Percentiles rank a stretch among this genome's conserved stretches.
phyloP scores from a whole-genome alignment of 805 yeast genomes.

The Metschnikowia koreensis region DNA sequence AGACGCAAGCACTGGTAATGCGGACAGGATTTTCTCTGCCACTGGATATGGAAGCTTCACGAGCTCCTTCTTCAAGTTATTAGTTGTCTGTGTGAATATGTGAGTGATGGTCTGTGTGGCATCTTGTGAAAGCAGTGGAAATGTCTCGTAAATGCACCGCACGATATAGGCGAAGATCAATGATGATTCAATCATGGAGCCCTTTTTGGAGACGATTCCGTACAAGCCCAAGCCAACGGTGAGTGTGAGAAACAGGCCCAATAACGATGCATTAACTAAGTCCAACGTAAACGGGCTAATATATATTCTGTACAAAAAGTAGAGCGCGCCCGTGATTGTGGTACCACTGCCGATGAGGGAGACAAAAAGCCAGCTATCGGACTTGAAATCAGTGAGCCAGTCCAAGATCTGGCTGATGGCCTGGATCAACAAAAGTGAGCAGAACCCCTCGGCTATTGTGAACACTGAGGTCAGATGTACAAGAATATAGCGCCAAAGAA shows the following conservation, averaged over 20 bases:
- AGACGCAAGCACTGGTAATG: constrained; percentile 47
- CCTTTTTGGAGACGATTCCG: constrained; percentile 80
- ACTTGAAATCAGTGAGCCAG: constrained; percentile 59
- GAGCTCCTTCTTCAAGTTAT: constrained; percentile 32
- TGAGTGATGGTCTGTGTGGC: constrained; percentile 34
- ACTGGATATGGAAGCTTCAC: constrained; percentile 38
- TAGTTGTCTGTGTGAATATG: constrained; percentile 34
- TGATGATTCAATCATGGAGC: constrained; percentile 89
- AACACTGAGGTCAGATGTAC: constrained; percentile 85
- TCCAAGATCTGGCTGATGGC: constrained; percentile 80
- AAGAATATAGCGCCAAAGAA: constrained; percentile 70
- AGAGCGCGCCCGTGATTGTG: constrained; percentile 70
- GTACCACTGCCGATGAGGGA: constrained; percentile 71
- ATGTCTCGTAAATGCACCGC: constrained; percentile 87
- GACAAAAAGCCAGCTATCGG: constrained; percentile 78
- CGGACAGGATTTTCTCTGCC: constrained; percentile 25
- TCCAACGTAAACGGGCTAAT: constrained; percentile 71
- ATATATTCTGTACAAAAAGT: constrained; percentile 80
- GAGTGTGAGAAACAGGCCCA: constrained; percentile 81
- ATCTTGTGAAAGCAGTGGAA: constrained; percentile 75
- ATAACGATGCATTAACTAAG: constrained; percentile 69
- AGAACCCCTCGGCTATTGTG: constrained; percentile 88
- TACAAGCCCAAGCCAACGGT: constrained; percentile 72
- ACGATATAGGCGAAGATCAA: constrained; percentile 87
- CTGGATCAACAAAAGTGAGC: constrained; percentile 88